Evolutionary conservation across 176 grass and related monocot genomes (phyloP), one percentile per base, ranked within the genome.

Genomic region (Oryza brachyantha): DNA sequence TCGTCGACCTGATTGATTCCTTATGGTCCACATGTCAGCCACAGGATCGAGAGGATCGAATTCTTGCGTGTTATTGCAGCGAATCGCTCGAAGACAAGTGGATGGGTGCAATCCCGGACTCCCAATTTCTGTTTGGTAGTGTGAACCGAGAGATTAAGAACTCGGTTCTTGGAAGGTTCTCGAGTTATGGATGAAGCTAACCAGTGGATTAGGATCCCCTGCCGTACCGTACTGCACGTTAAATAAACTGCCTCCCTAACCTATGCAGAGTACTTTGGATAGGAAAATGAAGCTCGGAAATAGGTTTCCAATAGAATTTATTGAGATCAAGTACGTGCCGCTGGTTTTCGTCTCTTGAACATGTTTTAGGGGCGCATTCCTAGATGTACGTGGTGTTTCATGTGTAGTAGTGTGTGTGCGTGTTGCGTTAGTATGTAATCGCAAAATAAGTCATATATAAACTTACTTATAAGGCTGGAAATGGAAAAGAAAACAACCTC

Each of bases 1-100:
- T 57, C 32, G 70, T 57, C 34, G 66, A 65, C 81, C 81, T 75
- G 70, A 43, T 69, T 28, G 58, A 76, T 76, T 84, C 77, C 57
- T 65, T 17, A 45, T 59, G 86, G 64, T 5, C 86, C 24, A 35
- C 43, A 19, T 75, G 42, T 80, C 76, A 84, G 86, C 37, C 27
- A 29, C n/a, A 8, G 57, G 36, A 42, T 24, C 8, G 8, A 46
- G 57, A 29, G 64, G 64, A 88, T 71, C 76, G 48, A 80, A 70
- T 75, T 64, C 54, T 63, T 75, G 81, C 73, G 43, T 82, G 72
- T 54, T 10, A 21, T 52, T 50, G 17, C 17, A 7, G 3, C 34
- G 8, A 40, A 52, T 32, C 13, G 40, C 25, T 74, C 2, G n/a
- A 70, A 21, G 14, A 24, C 64, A 69, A 29, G 31, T 63, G 45